Base-by-base conservation (phyloP, 1,284 basidiomycete genomes). In the Malassezia obtusa region DNA sequence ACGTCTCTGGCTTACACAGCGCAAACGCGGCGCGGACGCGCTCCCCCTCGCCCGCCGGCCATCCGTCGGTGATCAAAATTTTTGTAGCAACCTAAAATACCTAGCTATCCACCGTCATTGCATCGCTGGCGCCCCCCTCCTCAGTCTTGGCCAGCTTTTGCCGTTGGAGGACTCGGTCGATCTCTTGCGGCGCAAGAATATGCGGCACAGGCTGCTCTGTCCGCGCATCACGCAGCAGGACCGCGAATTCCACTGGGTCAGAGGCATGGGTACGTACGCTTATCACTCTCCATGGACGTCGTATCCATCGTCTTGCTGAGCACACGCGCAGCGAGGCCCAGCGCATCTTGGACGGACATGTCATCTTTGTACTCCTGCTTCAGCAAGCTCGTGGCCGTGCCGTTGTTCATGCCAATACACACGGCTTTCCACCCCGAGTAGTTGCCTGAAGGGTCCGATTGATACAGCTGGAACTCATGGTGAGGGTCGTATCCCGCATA, bases 291-390 rank as follows among this genome's bases (percentile, higher is more conserved):
- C 59, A 99, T 77, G 47, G 88, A 91, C 26, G 92, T 96, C 61
- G 89, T 90, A 74, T 99, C 92, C 91, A 98, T 95, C 43, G 92
- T 96, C 82, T 96, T 98, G 80, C 89, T 91, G 84, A 99, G 89
- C 49, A 90, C 87, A 77, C 85, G 86, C 64, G 95, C 80, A 45
- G 89, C 89, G 35, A 99, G 79, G 24, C 82, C 84, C 68, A 92
- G 85, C n/a, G 90, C 91, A n/a, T 70, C 69, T 46, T 69, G 64
- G 40, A 68, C 62, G 9, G 49, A 54, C 55, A 96, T 85, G 58
- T 90, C 89, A 64, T 96, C 92, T 76, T 95, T 94, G 79, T 96
- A 96, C 75, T 99, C 94, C 77, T 99, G 92, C 79, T 96, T 92
- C 62, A 99, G 78, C 67, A 98, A 77, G 67, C 85, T 88, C 71